Evolutionary conservation across 169 alveolate species (phyloP), one percentile per base, ranked within the genome.

Genomic region (Cyclospora cayetanensis): DNA sequence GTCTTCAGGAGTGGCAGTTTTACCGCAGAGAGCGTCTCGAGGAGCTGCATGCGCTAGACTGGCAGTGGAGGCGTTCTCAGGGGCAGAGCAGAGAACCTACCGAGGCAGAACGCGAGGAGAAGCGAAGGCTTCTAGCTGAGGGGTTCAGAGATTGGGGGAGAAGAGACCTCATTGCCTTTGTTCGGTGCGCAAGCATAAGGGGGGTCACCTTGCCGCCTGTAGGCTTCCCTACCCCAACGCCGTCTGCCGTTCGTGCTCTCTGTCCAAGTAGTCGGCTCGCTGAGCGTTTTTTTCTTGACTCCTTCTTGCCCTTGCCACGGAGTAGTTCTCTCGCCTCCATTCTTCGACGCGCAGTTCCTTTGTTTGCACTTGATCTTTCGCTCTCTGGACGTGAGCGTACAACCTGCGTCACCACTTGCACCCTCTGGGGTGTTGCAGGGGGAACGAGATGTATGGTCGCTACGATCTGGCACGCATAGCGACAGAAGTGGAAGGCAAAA

Each of bases 101-200:
- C 1, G 96, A 92, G 18, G 95, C 93, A 53, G 79, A 72, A 35
- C 91, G 94, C n/a, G 93, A 74, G 25, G 91, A 91, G 35, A 95
- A 93, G 31, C 95, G 85, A 15, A 60, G 86, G 77, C 92, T 95
- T 9, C 65, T 95, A 4, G 35, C 91, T 0, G 94, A 93, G 53
- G 97, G 97, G 0, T 95, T 95, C 66, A 92, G 93, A n/a, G 89
- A 76, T 22, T 95, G 97, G 97, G 80, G 94, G 37, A 92, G 88
- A 55, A 83, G 91, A n/a, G 94, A 95, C 72, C 80, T 95, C 84
- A 82, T 86, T 12, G 89, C 93, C 37, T 95, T 95, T 25, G 87
- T 95, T 46, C 91, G 90, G 96, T 91, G n/a, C 39, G 86, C 29
- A 0, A n/a, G n/a, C n/a, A n/a, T n/a, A n/a, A n/a, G n/a, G n/a